phyloP scores from a whole-genome alignment of 208 protist genomes.

The Leishmania gerbilli region DNA sequence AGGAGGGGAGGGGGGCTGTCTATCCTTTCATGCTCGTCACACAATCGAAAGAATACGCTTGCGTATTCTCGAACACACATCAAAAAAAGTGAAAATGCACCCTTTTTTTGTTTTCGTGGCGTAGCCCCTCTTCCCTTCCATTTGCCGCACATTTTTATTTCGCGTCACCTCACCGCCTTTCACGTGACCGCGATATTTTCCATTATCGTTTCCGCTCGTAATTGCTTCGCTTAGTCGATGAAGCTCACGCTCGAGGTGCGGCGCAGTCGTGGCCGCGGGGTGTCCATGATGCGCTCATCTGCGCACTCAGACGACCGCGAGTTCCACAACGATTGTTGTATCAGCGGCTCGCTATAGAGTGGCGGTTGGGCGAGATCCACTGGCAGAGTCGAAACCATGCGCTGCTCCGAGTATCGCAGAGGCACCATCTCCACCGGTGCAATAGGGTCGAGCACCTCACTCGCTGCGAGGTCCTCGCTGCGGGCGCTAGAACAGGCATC shows the following conservation, averaged over 20 bases:
- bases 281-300: background rate
- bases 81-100: no score
- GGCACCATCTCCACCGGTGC: no score
- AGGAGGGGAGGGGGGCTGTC: no score
- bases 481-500: no score
- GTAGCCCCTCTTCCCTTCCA: background rate
- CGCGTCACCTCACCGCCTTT: background rate
- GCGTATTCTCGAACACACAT: no score
- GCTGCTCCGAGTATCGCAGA: no score
- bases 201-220: background rate
- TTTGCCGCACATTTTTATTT: background rate
- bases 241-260: slow-evolving; percentile 15
- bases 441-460: background rate
- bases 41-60: no score
- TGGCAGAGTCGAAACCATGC: background rate
- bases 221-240: background rate
- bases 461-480: no score
- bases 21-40: no score
- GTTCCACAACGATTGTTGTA: background rate
- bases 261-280: background rate
- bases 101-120: no score
- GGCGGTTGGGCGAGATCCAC: background rate
- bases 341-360: background rate
- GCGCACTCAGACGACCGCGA: background rate
- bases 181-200: background rate